These are phyloP conservation scores for Fusarium sp. DNA, from an alignment of 2,329 filamentous ascomycete genomes.

Conservation along the genomic window DNA sequence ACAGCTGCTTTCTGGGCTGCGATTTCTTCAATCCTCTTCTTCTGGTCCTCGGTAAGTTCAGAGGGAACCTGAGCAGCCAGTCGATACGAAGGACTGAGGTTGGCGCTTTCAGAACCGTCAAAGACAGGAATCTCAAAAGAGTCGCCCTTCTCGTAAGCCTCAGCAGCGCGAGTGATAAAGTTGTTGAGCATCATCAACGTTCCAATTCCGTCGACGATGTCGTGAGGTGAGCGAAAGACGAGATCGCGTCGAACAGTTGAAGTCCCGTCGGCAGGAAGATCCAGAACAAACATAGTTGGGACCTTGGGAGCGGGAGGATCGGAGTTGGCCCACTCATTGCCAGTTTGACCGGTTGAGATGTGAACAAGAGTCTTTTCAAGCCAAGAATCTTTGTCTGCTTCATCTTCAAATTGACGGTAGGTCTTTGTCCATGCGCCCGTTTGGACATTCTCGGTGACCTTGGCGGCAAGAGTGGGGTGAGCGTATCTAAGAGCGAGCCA, in stretches of 20 bases:
- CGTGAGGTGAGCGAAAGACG: conserved; percentile 53
- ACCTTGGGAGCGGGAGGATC: conserved; percentile 49
- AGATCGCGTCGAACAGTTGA: conserved; percentile 43
- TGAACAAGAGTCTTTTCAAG: conserved; percentile 47
- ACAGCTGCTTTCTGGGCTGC: conserved; percentile 8
- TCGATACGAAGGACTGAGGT: conserved; percentile 25
- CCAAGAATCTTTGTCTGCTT: conserved; percentile 40
- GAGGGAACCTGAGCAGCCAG: neutral
- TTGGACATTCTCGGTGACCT: conserved; percentile 33
- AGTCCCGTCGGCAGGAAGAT: neutral
- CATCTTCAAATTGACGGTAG: conserved; percentile 20
- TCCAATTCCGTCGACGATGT: conserved; percentile 56
- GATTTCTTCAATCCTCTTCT: neutral
- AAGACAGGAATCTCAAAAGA: conserved; percentile 24
- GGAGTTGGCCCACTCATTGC: conserved; percentile 44
- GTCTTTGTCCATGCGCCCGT: conserved; percentile 45
- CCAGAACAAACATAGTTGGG: conserved; percentile 51
- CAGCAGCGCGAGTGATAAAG: conserved; percentile 40
- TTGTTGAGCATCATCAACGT: conserved; percentile 51
- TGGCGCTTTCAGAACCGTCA: conserved; percentile 34
- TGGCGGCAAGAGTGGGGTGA: conserved; percentile 51
- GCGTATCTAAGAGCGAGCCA: conserved; percentile 51
- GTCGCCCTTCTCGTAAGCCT: conserved; percentile 34
- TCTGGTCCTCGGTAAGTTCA: rapidly evolving
- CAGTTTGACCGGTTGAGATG: conserved; percentile 42